A percentile compares a stretch with the other conserved stretches of the same genome.
Evolutionary conservation across 164 flowering plant genomes (phyloP).

Genomic region (Buxus sempervirens): DNA sequence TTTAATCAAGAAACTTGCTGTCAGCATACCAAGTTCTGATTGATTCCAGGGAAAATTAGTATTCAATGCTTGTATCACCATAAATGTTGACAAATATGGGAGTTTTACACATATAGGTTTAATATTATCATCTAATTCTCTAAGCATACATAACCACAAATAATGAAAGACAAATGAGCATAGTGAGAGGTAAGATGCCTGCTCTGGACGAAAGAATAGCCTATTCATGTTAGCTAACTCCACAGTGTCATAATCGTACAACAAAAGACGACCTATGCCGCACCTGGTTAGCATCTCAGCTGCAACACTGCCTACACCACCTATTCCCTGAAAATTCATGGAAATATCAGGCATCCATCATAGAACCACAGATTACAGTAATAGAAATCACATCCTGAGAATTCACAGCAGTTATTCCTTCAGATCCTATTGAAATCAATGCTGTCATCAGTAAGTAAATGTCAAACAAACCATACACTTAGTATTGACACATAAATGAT

Average conservation of each 20-base stretch:
- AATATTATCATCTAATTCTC: background rate
- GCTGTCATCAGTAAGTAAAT: too few species aligned
- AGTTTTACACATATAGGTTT: background rate
- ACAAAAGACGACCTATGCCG: constrained; percentile 93
- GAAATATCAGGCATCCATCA: background rate
- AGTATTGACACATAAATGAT: background rate
- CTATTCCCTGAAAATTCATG: constrained; percentile 66
- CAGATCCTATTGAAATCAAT: background rate
- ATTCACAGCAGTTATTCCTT: background rate
- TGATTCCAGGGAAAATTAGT: background rate
- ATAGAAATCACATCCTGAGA: background rate
- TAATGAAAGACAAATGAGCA: background rate
- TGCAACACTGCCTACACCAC: constrained; percentile 99
- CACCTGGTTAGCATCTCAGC: constrained; percentile 99
- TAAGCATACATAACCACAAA: background rate
- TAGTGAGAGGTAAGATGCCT: constrained; percentile 39
- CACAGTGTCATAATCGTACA: constrained; percentile 98
- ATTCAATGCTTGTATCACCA: background rate
- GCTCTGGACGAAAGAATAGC: constrained; percentile 97
- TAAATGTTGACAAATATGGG: background rate
- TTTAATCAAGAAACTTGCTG: background rate
- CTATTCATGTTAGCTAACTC: constrained; percentile 99
- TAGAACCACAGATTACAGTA: background rate
- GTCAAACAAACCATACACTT: background rate
- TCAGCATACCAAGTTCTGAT: background rate